Base-by-base conservation (phyloP, 106 monocot species). In the Dioscorea alata region DNA sequence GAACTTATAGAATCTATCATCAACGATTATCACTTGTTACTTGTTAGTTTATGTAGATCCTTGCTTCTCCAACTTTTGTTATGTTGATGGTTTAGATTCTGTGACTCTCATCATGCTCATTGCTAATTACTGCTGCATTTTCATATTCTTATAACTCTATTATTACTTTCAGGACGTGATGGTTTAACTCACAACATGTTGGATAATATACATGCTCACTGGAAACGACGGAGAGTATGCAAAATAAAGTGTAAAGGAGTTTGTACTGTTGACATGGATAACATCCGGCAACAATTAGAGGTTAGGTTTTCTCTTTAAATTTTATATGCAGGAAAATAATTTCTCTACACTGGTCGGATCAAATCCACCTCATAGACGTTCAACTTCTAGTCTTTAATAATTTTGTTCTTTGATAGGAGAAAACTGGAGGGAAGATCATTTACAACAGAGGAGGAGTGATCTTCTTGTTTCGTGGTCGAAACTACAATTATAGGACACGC, bases 151-250 rank as follows among this genome's bases (percentile, higher is more conserved):
- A 42, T 42, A 42, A 42, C 42, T 42, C 5, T 42, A 42, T 42
- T 42, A 2, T 42, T 8, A 42, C 42, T 42, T 86, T 28, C 69
- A 99, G 97, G 97, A 63, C 79, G 97, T 81, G 92, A 99, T 83
- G 97, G 92, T 76, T 83, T 99, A 58, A 99, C 92, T n/a, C 97
- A 92, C 77, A 99, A 99, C 68, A 99, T 99, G 92, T 64, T 99
- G 69, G 97, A 99, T 60, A 93, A 99, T 64, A 93, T 93, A 81
- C 97, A 99, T 78, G 78, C 97, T 57, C 97, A 85, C 31, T 99
- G 97, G 97, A 99, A 99, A 69, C 77, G 97, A 56, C 63, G 83
- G 67, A 69, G 93, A 65, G 89, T 93, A 17, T 99, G 97, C 81
- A 99, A 99, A 79, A 99, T 99, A 57, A 99, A 93, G 76, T 99